Evolutionary conservation across 495 filamentous ascomycete genomes (phyloP).

Genomic region (Saxophila tyrrhenica): DNA sequence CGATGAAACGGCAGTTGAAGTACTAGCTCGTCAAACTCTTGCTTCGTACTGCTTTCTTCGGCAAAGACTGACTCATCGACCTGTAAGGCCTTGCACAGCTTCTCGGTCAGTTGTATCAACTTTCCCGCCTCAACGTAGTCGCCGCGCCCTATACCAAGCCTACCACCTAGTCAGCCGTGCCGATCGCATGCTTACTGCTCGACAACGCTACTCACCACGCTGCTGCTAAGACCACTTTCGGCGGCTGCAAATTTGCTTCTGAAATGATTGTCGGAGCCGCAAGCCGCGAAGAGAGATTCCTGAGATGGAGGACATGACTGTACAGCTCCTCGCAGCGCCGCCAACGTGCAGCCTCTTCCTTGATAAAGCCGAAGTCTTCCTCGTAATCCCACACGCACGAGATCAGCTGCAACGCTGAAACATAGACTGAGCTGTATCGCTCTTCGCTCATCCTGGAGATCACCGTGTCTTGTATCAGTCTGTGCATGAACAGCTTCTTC

Average conservation of each 20-base stretch:
- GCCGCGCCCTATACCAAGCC: neutral
- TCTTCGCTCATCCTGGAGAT: neutral
- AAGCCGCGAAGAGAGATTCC: neutral
- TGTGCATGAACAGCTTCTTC: neutral
- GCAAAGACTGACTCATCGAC: neutral
- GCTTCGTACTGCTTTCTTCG: neutral
- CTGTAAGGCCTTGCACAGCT: neutral
- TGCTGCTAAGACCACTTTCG: neutral
- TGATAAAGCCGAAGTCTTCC: neutral
- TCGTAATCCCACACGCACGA: neutral
- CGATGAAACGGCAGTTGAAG: neutral
- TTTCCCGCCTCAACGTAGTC: neutral
- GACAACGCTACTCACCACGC: neutral
- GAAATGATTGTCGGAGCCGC: neutral
- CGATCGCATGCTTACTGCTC: neutral
- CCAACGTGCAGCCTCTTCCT: neutral
- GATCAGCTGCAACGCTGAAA: neutral
- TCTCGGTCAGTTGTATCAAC: neutral
- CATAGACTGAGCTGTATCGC: neutral
- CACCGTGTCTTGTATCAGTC: neutral
- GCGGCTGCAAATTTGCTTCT: neutral
- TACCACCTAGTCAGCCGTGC: neutral
- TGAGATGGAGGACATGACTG: neutral
- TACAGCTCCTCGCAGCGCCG: neutral
- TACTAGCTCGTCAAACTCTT: neutral